Conservation (phyloP, 768 basidiomycete genomes). For the Suillus cothurnatus region DNA sequence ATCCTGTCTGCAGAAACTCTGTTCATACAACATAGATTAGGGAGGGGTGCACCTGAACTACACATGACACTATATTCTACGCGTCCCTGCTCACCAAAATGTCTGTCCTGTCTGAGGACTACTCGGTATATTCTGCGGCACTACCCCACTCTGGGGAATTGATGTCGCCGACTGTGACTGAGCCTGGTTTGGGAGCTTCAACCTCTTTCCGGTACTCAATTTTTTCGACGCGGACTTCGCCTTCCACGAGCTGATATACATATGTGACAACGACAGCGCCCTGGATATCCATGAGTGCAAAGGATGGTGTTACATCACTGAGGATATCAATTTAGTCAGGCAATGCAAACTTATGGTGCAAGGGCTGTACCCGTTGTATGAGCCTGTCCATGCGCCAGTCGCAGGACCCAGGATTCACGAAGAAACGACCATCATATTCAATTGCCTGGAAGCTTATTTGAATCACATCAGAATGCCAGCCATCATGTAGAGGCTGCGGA, state of each 20-base stretch:
- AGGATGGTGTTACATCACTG: constrained; percentile 89
- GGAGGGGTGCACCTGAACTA: neutral
- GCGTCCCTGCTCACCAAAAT: constrained; percentile 6
- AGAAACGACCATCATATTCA: constrained; percentile 90
- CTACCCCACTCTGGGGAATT: constrained; percentile 43
- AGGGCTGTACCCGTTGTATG: constrained; percentile 16
- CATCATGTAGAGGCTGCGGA: neutral
- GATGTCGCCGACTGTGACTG: constrained; percentile 37
- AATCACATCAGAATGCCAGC: neutral
- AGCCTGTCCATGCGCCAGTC: constrained; percentile 90
- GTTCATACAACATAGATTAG: neutral
- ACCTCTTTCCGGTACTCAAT: constrained; percentile 78
- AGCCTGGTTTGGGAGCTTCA: constrained; percentile 38
- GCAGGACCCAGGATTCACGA: constrained; percentile 95
- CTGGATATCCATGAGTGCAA: constrained; percentile 97
- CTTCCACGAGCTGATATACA: constrained; percentile 93
- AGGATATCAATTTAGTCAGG: neutral
- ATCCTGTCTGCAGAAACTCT: neutral
- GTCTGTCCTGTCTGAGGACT: constrained; percentile 8
- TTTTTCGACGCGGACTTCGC: constrained; percentile 92
- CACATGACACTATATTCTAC: neutral
- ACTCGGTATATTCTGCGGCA: constrained; percentile 54
- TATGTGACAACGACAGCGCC: constrained; percentile 97
- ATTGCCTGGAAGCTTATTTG: constrained; percentile 85
- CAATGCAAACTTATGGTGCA: neutral